These are phyloP conservation scores for Orychophragmus violaceus DNA, from an alignment of 345 rosid species.

Conservation along the genomic window DNA sequence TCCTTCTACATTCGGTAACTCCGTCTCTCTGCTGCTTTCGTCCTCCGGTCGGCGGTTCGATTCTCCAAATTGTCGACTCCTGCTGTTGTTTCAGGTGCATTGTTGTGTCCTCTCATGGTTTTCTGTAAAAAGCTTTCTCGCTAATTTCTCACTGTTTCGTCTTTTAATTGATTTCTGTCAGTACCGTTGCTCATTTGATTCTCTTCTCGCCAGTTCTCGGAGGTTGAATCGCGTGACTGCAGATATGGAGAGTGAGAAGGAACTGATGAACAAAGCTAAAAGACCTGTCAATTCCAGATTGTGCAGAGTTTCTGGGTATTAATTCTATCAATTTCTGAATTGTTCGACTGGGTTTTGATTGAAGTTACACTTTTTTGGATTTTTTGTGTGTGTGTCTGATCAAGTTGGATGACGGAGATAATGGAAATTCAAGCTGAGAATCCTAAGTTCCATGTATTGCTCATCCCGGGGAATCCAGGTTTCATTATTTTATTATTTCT, in stretches of 20 bases:
- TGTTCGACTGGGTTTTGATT: background rate
- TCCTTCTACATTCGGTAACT: conserved; percentile 20
- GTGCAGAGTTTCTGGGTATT: conserved; percentile 63
- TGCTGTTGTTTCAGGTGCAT: conserved; percentile 5
- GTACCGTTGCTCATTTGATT: background rate
- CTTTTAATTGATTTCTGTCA: background rate
- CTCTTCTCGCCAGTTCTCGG: conserved; percentile 11
- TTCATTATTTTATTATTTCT: background rate
- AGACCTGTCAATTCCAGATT: conserved; percentile 40
- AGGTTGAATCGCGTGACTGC: conserved; percentile 4
- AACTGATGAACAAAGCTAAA: conserved; percentile 26
- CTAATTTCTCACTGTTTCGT: background rate
- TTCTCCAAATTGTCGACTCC: background rate
- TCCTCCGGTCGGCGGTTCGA: conserved; percentile 16
- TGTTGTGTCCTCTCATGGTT: background rate
- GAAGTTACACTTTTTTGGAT: background rate
- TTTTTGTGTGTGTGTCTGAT: background rate
- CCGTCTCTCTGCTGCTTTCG: conserved; percentile 9
- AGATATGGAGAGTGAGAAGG: conserved; percentile 40
- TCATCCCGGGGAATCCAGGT: conserved; percentile 94
- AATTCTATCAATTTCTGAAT: background rate
- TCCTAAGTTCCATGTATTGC: conserved; percentile 52
- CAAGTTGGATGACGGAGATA: conserved; percentile 59
- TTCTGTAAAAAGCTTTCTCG: background rate
- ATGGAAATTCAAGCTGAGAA: conserved; percentile 62